Evolutionary conservation across 1,284 basidiomycete genomes (phyloP), one percentile per base, ranked within the genome.

Genomic region (Melampsora larici-populina): DNA sequence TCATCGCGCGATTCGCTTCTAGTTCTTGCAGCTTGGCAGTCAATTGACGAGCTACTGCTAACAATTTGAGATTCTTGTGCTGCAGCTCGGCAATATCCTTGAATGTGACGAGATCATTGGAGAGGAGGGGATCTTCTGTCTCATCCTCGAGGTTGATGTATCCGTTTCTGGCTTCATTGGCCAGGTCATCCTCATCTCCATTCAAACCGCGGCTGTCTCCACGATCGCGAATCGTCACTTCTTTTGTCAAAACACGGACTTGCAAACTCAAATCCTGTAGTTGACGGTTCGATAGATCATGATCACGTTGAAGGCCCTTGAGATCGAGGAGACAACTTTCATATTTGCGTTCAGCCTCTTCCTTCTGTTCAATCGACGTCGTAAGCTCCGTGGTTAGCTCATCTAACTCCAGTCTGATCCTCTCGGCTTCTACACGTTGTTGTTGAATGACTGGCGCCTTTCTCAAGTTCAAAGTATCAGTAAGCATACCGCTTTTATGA

Each of bases 101-200:
- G 89, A 95, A 99, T 33, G 93, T 88, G 65, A 98, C 92, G 17
- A 99, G 89, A 81, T 94, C 88, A 82, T 92, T 92, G 29, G 92
- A 91, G 84, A 98, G 96, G 80, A 98, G 89, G 0, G 87, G 86
- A 79, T 94, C 90, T 43, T 82, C 83, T 66, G 82, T 82, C 36
- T 90, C 89, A 79, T 88, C 87, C 71, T 88, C 87, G 1, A 87
- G 87, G 6, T 87, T 81, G 60, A 40, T 60, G 18, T 70, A 80
- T 31, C 87, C 67, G 36, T 82, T 84, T 81, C 86, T 83, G 24
- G 84, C 80, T 18, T 84, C 82, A 73, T 84, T 83, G 15, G 81
- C 79, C 5, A 84, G 81, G 70, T 81, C 82, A 68, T 81, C 81
- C 36, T 84, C 84, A 66, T 91, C 90, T 36, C 93, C 86, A 36